Base-by-base conservation (phyloP, 1,139 yeast species). In the Schizosaccharomyces versatilis region DNA sequence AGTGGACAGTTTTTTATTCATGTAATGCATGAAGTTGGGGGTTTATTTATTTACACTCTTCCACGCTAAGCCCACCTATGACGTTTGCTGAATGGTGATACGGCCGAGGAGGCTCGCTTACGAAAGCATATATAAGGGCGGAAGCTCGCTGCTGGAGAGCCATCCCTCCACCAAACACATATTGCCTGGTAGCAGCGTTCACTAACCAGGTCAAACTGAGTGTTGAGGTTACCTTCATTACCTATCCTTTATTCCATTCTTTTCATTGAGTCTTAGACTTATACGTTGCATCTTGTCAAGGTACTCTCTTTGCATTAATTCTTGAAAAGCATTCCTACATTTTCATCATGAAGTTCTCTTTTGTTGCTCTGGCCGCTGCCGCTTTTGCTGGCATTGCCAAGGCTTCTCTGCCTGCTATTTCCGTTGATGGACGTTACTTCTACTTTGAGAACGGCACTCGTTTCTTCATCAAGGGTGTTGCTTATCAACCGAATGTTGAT, bases 401-500 rank as follows among this genome's bases (percentile, higher is more conserved):
- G 17, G 36, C 42, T 17, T 44, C 48, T 10, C 39, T 49, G 3
- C 12, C 52, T 41, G 55, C 57, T 15, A 51, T 54, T 12, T 41
- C 38, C 36, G 55, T 57, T 17, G 51, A 55, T 8, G 58, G 58
- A 15, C 51, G 53, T 39, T 54, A 57, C 41, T 57, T 58, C 48
- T 57, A 53, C 39, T 55, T 57, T 24, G 52, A 54, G 42, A 58
- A 59, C 38, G 56, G 56, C 19, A 41, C 57, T 24, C 56, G 59
- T 38, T 58, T 58, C 57, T 52, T 73, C 62, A 65, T 78, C 55
- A 73, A 74, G 56, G 84, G 84, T 60, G 73, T 80, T 14, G 86
- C 80, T 64, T 80, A 80, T 63, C 84, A 79, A 63, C 84, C 83
- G 0, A 85, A 84, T 55, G 85, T 85, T 2, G 76, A 84, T 0